Percentiles rank a stretch among this genome's conserved stretches.
Conservation (phyloP, 805 yeast species). For the Hagleromyces aurorensis region DNA sequence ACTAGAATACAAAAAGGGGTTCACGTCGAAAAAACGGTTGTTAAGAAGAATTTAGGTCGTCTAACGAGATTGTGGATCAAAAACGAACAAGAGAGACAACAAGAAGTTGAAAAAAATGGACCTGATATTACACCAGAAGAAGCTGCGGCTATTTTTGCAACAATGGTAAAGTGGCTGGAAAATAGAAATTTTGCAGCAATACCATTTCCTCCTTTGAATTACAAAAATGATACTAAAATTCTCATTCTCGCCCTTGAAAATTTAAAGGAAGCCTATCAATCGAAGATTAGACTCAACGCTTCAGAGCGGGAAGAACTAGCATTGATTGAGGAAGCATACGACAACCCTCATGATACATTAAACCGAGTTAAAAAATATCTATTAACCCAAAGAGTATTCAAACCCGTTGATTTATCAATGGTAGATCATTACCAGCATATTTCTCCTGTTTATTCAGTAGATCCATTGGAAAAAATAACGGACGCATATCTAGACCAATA, state of each 20-base stretch:
- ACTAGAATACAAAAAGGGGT: slow-evolving; percentile 86
- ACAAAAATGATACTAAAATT: slow-evolving; percentile 88
- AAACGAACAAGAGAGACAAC: slow-evolving; percentile 85
- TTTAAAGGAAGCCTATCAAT: slow-evolving; percentile 70
- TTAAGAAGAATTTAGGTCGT: slow-evolving; percentile 87
- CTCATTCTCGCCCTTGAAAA: slow-evolving; percentile 84
- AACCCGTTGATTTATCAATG: slow-evolving; percentile 81
- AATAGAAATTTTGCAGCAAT: slow-evolving; percentile 75
- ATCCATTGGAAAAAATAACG: slow-evolving; percentile 89
- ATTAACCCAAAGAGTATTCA: slow-evolving; percentile 84
- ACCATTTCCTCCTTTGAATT: slow-evolving; percentile 87
- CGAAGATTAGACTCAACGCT: slow-evolving; percentile 72
- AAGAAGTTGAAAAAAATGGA: slow-evolving; percentile 70
- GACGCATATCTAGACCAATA: slow-evolving; percentile 96
- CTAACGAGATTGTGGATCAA: slow-evolving; percentile 88
- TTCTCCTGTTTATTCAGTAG: slow-evolving; percentile 79
- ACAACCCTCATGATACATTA: slow-evolving; percentile 89
- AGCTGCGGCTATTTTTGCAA: slow-evolving; percentile 78
- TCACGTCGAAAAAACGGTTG: slow-evolving; percentile 88
- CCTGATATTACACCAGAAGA: slow-evolving; percentile 81
- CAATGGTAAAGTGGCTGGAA: slow-evolving; percentile 89
- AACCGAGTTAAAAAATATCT: slow-evolving; percentile 75
- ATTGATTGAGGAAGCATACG: slow-evolving; percentile 91
- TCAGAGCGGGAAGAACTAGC: slow-evolving; percentile 89
- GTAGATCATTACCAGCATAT: slow-evolving; percentile 82